Evolutionary conservation across 140 eudicot species (phyloP), one percentile per base, ranked within the genome.

Genomic region (Cichorium intybus): DNA sequence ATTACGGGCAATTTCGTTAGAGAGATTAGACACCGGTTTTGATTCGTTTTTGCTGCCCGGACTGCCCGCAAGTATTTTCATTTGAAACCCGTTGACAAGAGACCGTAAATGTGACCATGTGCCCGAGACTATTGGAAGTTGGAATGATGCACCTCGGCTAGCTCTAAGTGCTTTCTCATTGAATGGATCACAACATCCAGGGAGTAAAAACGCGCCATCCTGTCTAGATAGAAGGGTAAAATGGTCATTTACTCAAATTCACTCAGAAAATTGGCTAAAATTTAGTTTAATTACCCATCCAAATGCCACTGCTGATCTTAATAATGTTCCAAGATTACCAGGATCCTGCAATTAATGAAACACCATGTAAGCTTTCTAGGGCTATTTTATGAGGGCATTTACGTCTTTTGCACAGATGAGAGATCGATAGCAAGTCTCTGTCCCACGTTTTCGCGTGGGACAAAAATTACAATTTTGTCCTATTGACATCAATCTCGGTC

Each of bases 171-270:
- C 96, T 71, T 91, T 91, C 20, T 85, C 98, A 27, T 91, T 91
- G 76, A 91, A 91, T 53, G 98, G 98, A 64, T 91, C 97, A 51
- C 97, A 91, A 66, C 97, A 91, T 22, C 96, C 97, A 5, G 95
- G 85, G 47, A 91, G 96, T 15, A 91, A 73, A 74, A 87, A 83
- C 21, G 77, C 92, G 16, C 96, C 98, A 52, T 73, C 88, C 98
- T 91, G 88, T 75, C 20, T 6, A 31, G 7, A 31, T 20, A 2
- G 10, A 43, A 15, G 49, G 49, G 49, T 43, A 43, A 43, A 43
- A 43, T 43, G 49, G 49, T 43, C 49, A 43, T 43, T 43, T 43
- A 15, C 39, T 41, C 58, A 26, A 2, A 15, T 12, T 10, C 23
- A 49, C 21, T 28, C 4, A 11, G 41, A 20, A 70, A 43, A 31